Conservation (phyloP, 495 filamentous ascomycete species). For the Aspergillus conjunctus region DNA sequence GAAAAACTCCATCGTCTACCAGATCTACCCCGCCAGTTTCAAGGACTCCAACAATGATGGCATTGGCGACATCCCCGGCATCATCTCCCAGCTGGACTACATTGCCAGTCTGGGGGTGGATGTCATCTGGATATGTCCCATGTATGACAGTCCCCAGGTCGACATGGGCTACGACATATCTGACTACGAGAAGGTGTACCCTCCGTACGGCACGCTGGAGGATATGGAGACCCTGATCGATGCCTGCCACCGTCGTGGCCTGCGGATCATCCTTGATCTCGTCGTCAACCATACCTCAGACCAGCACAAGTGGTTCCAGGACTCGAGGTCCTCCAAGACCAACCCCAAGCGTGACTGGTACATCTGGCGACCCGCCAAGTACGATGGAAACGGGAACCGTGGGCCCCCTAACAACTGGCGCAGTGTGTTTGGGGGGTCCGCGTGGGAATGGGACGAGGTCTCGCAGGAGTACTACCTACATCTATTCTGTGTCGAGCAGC, state of each 20-base stretch:
- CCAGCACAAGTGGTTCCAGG: constrained; percentile 58
- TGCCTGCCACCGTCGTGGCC: constrained; percentile 50
- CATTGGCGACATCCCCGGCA: constrained; percentile 7
- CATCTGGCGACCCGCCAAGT: constrained; percentile 56
- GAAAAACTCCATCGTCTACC: no score
- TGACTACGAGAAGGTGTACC: constrained; percentile 59
- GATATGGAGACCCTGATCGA: constrained; percentile 57
- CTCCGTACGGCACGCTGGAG: constrained; percentile 55
- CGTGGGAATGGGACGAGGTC: constrained; percentile 51
- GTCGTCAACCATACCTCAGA: constrained; percentile 63
- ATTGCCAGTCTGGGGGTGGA: constrained; percentile 46
- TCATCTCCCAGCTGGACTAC: constrained; percentile 53
- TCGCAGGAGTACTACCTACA: constrained; percentile 58
- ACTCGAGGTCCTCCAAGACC: constrained; percentile 50
- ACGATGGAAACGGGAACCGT: constrained; percentile 51
- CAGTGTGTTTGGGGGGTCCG: constrained; percentile 54
- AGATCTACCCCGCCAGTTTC: constrained; percentile 46
- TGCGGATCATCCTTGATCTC: constrained; percentile 59
- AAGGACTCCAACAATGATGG: constrained; percentile 46
- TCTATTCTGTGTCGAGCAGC: constrained; percentile 53
- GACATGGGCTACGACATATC: constrained; percentile 60
- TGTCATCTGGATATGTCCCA: constrained; percentile 44
- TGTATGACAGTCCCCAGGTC: constrained; percentile 56
- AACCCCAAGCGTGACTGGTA: constrained; percentile 62
- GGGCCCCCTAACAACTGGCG: constrained; percentile 64